phyloP scores from a whole-genome alignment of 2,329 filamentous ascomycete genomes.

The Pseudocercospora macadamiae region DNA sequence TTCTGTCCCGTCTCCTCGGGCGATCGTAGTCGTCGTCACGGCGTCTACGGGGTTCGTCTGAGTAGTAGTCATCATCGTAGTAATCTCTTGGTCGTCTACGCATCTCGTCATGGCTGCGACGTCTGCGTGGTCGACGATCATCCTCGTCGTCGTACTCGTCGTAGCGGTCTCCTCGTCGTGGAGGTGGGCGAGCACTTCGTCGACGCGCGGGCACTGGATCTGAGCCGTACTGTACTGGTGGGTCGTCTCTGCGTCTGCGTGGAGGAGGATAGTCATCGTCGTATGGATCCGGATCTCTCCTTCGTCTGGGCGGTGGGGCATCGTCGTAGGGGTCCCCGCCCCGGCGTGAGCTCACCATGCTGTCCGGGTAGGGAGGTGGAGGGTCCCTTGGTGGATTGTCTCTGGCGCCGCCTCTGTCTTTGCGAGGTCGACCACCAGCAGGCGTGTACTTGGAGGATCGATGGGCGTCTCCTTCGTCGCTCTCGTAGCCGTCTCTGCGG shows the following conservation, averaged over 20 bases:
- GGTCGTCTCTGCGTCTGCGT: conserved; percentile 28
- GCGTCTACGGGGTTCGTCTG: conserved; percentile 27
- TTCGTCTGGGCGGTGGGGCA: conserved; percentile 22
- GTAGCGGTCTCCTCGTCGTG: conserved; percentile 26
- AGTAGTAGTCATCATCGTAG: conserved; percentile 28
- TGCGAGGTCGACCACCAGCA: conserved; percentile 2
- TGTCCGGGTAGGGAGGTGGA: conserved; percentile 22
- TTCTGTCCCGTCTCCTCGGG: conserved; percentile 20
- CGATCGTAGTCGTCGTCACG: conserved; percentile 29
- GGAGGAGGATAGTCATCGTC: conserved; percentile 33
- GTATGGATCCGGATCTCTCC: conserved; percentile 26
- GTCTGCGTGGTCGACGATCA: conserved; percentile 21
- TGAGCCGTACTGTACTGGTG: conserved; percentile 34
- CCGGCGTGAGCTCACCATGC: conserved; percentile 17
- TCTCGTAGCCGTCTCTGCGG: conserved; percentile 41
- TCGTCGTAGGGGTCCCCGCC: conserved; percentile 24
- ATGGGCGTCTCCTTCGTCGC: conserved; percentile 40
- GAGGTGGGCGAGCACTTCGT: conserved; percentile 29
- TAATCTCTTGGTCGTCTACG: conserved; percentile 26
- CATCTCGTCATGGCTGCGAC: conserved; percentile 25
- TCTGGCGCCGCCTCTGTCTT: conserved; percentile 13
- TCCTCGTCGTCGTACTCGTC: conserved; percentile 31
- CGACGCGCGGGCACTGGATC: conserved; percentile 33
- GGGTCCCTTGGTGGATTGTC: no score
- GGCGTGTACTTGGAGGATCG: conserved; percentile 25